Percentiles rank a stretch among this genome's conserved stretches.
phyloP scores from a whole-genome alignment of 345 rosid genomes.

The Gossypium anomalum region DNA sequence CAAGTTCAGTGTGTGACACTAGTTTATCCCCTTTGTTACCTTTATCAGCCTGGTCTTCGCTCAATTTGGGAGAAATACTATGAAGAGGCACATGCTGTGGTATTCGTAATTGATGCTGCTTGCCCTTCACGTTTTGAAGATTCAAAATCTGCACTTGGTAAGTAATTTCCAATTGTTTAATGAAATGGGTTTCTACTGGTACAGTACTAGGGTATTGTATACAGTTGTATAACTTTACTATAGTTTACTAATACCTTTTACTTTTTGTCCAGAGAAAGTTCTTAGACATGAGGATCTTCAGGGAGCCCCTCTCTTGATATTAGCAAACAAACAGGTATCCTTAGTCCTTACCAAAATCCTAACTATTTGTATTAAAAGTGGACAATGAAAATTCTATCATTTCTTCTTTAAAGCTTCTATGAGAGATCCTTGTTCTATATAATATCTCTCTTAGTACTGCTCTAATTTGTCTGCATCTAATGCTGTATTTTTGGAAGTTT shows the following conservation, averaged over 20 bases:
- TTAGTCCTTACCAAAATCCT: background rate
- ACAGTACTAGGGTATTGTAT: slow-evolving; percentile 1
- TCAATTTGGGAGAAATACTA: slow-evolving; percentile 99
- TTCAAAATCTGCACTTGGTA: slow-evolving; percentile 88
- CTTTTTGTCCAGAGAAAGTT: slow-evolving; percentile 62
- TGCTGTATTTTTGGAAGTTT: background rate
- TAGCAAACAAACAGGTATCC: slow-evolving; percentile 93
- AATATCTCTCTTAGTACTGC: background rate
- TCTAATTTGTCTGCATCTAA: background rate
- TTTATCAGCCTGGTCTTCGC: slow-evolving; percentile 79
- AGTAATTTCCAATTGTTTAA: slow-evolving; percentile 8
- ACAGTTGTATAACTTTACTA: background rate
- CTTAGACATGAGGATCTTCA: slow-evolving; percentile 92
- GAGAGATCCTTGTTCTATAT: background rate
- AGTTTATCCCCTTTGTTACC: background rate
- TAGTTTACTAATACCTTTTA: slow-evolving; percentile 9
- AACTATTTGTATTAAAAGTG: slow-evolving; percentile 2
- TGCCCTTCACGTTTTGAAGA: slow-evolving; percentile 95
- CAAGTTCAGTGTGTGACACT: background rate
- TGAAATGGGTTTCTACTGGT: background rate
- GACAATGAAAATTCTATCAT: background rate
- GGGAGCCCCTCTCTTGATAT: slow-evolving; percentile 89
- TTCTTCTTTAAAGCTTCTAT: background rate
- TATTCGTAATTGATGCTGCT: slow-evolving; percentile 89
- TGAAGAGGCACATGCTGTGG: slow-evolving; percentile 95